Conservation (phyloP, 2,329 filamentous ascomycete genomes). For the Pseudodiploospora longispora region DNA sequence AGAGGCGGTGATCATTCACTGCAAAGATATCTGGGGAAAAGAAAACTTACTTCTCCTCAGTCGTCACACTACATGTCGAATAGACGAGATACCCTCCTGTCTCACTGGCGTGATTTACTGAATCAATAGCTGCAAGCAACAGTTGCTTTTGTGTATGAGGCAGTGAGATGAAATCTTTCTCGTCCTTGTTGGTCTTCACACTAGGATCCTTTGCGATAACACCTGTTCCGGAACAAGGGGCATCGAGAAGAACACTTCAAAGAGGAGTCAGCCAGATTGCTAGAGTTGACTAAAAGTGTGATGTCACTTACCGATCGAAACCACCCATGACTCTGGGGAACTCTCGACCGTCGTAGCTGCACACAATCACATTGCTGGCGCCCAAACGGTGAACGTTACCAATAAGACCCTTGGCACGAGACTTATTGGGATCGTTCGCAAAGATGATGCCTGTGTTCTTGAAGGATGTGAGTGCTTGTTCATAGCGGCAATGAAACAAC, state of each 20-base stretch:
- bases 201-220: slow-evolving; percentile 95
- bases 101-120: slow-evolving; percentile 82
- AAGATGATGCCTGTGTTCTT: slow-evolving; percentile 91
- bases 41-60: slow-evolving; percentile 60
- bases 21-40: neutral
- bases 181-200: slow-evolving; percentile 97
- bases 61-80: slow-evolving; percentile 89
- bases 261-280: neutral
- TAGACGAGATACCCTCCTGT: slow-evolving; percentile 94
- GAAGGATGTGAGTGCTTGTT: slow-evolving; percentile 43
- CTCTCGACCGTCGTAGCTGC: slow-evolving; percentile 87
- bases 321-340: slow-evolving; percentile 93
- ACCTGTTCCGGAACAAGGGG: slow-evolving; percentile 91
- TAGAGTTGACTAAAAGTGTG: neutral
- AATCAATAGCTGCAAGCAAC: slow-evolving; percentile 87
- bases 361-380: slow-evolving; percentile 88
- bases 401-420: slow-evolving; percentile 90
- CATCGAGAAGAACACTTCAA: slow-evolving; percentile 70
- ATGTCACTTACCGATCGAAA: slow-evolving; percentile 58
- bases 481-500: slow-evolving; percentile 53
- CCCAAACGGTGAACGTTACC: slow-evolving; percentile 96
- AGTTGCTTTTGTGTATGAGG: slow-evolving; percentile 95
- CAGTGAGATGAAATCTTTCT: slow-evolving; percentile 86
- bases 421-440: slow-evolving; percentile 93
- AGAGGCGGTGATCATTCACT: no score